A percentile compares a stretch with the other conserved stretches of the same genome.
Conservation (phyloP, 192 early-diverging fungal genomes). For the Phycomyces nitens region DNA sequence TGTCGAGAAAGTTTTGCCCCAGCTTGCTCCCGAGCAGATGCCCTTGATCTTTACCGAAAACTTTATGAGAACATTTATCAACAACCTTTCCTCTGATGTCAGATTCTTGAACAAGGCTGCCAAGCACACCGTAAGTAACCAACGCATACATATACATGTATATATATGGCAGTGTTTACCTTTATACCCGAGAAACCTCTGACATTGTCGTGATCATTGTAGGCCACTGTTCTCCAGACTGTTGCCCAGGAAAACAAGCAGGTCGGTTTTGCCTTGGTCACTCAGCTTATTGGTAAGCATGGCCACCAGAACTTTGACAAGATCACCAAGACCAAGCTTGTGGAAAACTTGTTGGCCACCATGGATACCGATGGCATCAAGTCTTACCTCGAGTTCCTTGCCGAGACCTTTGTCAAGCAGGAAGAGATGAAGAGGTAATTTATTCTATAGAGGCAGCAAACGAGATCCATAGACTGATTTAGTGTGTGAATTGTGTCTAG, state of each 20-base stretch:
- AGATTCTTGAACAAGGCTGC: conserved; percentile 81
- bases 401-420: conserved; percentile 61
- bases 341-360: conserved; percentile 69
- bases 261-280: conserved; percentile 72
- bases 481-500: conserved; percentile 34
- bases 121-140: conserved; percentile 54
- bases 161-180: not conserved
- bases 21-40: conserved; percentile 53
- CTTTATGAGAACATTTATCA: conserved; percentile 83
- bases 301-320: conserved; percentile 65
- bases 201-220: conserved; percentile 15
- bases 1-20: conserved; percentile 65
- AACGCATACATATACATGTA: not conserved
- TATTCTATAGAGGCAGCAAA: too few species aligned
- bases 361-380: conserved; percentile 67
- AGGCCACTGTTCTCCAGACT: conserved; percentile 50
- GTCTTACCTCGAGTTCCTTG: conserved; percentile 72
- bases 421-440: conserved; percentile 11
- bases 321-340: conserved; percentile 71
- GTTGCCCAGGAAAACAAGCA: conserved; percentile 63
- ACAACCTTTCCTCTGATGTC: conserved; percentile 73
- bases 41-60: conserved; percentile 75
- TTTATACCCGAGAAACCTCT: too few species aligned
- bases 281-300: conserved; percentile 79
- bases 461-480: too few species aligned